Evolutionary conservation across 352 stramenopile genomes (phyloP), one percentile per base, ranked within the genome.

Genomic region (Peronospora tabacina): DNA sequence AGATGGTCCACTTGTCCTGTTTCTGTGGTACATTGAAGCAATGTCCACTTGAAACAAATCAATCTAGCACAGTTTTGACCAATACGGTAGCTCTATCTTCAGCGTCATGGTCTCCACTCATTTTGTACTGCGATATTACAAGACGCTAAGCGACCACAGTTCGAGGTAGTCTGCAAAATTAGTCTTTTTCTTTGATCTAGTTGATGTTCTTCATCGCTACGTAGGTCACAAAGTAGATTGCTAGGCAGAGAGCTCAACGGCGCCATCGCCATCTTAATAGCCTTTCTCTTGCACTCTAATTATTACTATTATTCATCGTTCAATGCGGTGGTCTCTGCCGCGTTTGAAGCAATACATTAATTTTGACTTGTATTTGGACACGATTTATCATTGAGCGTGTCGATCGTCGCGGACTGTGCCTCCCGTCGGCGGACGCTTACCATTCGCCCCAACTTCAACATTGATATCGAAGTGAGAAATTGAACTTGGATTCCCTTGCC

Each of bases 11-110:
- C 10, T 12, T 35, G 52, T 0, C 47, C 45, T 29, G 52, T 37
- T 39, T 61, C 26, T 73, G 65, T 20, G n/a, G 39, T 38, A 61
- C 51, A 56, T 78, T 78, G 68, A 78, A 78, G 68, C 52, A 57
- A 13, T 2, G 29, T 26, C 37, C 24, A 10, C 17, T 57, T 66
- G 50, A 60, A 50, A 62, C 49, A 66, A 17, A 55, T 55, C 33
- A 7, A 34, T 48, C 16, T 34, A 10, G 10, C 9, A 11, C 12
- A 26, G 12, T 64, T 61, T 65, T 17, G 33, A 22, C 50, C 54
- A 62, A 65, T 56, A 13, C 29, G 15, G 8, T 19, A 41, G 11
- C 22, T 28, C 11, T 7, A 16, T 9, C 7, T 15, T 12, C 19
- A 22, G 40, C 19, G 24, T 10, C 7, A 35, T 58, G 26, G 37